Percentiles rank a stretch among this genome's conserved stretches.
Conservation (phyloP, 163 green algal genomes). For the Scenedesmus sp. region DNA sequence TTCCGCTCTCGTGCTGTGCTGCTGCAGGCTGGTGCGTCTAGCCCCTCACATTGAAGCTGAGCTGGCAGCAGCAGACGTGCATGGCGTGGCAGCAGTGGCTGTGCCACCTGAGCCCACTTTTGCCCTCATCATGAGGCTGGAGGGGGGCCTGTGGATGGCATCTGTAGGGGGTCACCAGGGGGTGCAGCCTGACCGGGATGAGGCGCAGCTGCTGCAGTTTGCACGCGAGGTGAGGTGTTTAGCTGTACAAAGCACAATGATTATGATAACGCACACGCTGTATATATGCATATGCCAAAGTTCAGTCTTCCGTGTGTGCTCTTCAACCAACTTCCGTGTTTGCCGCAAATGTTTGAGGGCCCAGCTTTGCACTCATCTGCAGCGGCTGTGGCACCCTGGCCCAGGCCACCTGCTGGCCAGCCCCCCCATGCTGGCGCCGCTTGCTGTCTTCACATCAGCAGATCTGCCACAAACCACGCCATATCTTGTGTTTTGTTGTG, state of each 20-base stretch:
- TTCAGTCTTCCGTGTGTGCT: too few species aligned
- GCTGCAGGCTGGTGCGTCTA: background rate
- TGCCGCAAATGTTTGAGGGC: too few species aligned
- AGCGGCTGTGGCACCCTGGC: too few species aligned
- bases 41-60: background rate
- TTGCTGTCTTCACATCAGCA: too few species aligned
- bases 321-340: too few species aligned
- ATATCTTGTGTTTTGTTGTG: too few species aligned
- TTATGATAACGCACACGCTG: background rate
- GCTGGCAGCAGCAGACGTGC: background rate
- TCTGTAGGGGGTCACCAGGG: background rate
- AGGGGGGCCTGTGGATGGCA: slow-evolving; percentile 18
- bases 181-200: background rate
- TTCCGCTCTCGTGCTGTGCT: too few species aligned
- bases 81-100: background rate
- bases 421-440: too few species aligned
- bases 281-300: too few species aligned
- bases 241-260: background rate
- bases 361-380: too few species aligned
- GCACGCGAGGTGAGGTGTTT: background rate
- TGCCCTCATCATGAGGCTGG: background rate
- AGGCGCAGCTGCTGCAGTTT: background rate
- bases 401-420: too few species aligned
- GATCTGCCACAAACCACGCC: too few species aligned
- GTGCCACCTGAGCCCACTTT: background rate